Evolutionary conservation across 352 stramenopile genomes (phyloP), one percentile per base, ranked within the genome.

Genomic region (Hyaloperonospora brassicae): DNA sequence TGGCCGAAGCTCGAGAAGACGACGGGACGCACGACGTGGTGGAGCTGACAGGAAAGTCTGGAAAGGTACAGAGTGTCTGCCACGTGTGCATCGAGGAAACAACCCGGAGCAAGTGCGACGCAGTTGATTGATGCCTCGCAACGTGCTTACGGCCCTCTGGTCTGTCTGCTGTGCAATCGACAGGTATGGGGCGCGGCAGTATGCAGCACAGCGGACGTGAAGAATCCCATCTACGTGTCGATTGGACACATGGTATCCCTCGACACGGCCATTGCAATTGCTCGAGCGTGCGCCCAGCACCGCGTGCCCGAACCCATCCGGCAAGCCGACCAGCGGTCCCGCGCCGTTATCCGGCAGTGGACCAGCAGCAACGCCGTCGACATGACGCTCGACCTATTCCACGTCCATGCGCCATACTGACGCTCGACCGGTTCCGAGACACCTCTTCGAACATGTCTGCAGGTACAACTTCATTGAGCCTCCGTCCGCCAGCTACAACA

Each of bases 211-310:
- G 47, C 65, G 27, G 70, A 68, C 0, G 70, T 88, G 1, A 73
- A 82, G 52, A 93, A 93, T 66, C 85, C 85, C 9, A 68, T 91
- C 25, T 95, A 87, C 54, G 80, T 95, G n/a, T 95, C 85, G 2
- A 66, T 89, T 8, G 84, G 85, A 2, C 77, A 93, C 59, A 49
- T 65, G 48, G 14, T 94, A 8, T 89, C 75, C 6, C 68, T 95
- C 2, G 59, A 72, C 31, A 77, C 78, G 36, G 79, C 77, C 23
- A 49, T 95, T 14, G 62, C 42, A 7, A 74, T 95, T 23, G 68
- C 72, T 11, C 36, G 69, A 27, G 68, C 65, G 5, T 93, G 81
- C 47, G 86, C 73, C 7, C 42, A 64, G 47, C 91, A 79, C 43
- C 82, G 86, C 35, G 62, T 94, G 7, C 86, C 86, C 0, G 86